phyloP scores from a whole-genome alignment of 2,329 filamentous ascomycete genomes.

The Ceratocystis harringtonii region DNA sequence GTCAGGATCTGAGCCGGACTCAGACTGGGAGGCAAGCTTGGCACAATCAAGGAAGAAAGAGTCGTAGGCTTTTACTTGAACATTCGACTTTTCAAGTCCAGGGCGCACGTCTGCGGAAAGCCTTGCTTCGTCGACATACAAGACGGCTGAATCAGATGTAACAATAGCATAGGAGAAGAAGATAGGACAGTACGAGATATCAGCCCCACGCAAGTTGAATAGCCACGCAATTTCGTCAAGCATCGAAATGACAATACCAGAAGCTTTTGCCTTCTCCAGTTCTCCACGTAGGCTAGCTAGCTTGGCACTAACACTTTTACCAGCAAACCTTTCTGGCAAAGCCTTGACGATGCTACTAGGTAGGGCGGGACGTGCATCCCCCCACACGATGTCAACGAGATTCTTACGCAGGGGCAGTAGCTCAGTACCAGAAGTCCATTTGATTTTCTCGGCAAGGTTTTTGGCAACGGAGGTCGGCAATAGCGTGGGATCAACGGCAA shows the following conservation, averaged over 20 bases:
- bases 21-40: conserved; percentile 37
- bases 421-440: conserved; percentile 67
- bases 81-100: conserved; percentile 54
- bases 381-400: conserved; percentile 86
- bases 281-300: conserved; percentile 79
- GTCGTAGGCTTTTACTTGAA: conserved; percentile 68
- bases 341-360: conserved; percentile 64
- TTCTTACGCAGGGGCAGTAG: conserved; percentile 66
- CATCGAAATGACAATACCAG: conserved; percentile 82
- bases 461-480: conserved; percentile 50
- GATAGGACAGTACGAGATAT: conserved; percentile 95
- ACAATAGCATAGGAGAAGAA: conserved; percentile 94
- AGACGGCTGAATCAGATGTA: conserved; percentile 57
- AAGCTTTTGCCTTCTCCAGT: conserved; percentile 73
- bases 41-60: conserved; percentile 67
- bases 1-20: conserved; percentile 23
- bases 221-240: conserved; percentile 96
- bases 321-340: conserved; percentile 57
- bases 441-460: conserved; percentile 73
- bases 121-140: conserved; percentile 76
- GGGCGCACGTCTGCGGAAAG: conserved; percentile 50
- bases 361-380: conserved; percentile 50
- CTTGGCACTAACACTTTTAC: conserved; percentile 71
- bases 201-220: conserved; percentile 89
- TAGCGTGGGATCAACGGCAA: conserved; percentile 80